A percentile compares a stretch with the other conserved stretches of the same genome.
These are phyloP conservation scores for Rhodotorula kratochvilovae DNA, from an alignment of 768 basidiomycete genomes.

Conservation along the genomic window DNA sequence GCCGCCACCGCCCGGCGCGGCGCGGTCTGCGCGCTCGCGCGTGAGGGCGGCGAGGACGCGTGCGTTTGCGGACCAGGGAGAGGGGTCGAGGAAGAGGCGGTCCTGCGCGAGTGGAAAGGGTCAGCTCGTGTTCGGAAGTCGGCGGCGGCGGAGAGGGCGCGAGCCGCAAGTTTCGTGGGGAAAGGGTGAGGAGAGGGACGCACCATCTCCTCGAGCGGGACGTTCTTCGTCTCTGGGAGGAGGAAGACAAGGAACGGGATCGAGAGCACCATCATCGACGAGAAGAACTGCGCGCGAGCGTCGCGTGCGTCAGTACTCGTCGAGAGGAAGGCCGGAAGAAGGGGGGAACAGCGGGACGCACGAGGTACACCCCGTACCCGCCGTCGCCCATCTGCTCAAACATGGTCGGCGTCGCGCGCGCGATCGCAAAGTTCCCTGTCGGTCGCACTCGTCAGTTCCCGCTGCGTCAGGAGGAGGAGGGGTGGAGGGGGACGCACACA, in stretches of 20 bases:
- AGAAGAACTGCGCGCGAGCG: conserved; percentile 5
- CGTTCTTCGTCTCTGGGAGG: conserved; percentile 52
- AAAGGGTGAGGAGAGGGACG: neutral
- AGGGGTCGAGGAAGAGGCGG: conserved; percentile 20
- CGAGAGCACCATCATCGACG: conserved; percentile 45
- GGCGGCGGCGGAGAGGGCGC: neutral
- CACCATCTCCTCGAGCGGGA: conserved; percentile 53
- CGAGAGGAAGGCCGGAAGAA: too few relatives aligned
- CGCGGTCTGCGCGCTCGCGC: conserved; percentile 23
- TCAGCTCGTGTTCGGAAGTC: neutral
- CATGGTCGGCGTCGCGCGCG: conserved; percentile 47
- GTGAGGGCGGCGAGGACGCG: conserved; percentile 21
- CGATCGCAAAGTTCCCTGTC: conserved; percentile 43
- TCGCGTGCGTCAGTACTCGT: too few relatives aligned
- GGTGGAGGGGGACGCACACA: conserved; percentile 7
- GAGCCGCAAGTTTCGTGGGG: too few relatives aligned
- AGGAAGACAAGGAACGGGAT: conserved; percentile 52
- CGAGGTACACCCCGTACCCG: conserved; percentile 45
- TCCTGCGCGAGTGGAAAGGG: conserved; percentile 1
- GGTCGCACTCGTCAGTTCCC: neutral
- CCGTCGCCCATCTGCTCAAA: conserved; percentile 43
- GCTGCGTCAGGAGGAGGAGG: too few relatives aligned
- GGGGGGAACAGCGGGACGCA: neutral
- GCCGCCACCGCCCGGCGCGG: neutral
- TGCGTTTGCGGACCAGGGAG: conserved; percentile 27